Evolutionary conservation across 495 filamentous ascomycete species (phyloP).

Genomic region (Penicillium egyptiacum): DNA sequence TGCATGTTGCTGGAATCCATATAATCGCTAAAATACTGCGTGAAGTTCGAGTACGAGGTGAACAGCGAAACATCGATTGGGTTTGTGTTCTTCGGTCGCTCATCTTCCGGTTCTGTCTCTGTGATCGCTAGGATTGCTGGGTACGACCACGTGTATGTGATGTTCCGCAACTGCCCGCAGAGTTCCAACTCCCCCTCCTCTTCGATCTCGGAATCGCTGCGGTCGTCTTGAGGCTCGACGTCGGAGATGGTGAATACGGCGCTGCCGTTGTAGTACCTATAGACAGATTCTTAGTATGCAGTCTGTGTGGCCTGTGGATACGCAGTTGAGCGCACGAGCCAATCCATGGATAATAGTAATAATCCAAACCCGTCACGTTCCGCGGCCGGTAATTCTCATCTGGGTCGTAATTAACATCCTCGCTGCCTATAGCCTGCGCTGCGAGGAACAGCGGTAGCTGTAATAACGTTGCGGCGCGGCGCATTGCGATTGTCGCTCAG

Average conservation of each 20-base stretch:
- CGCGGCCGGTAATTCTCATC: background rate
- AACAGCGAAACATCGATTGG: conserved; percentile 3
- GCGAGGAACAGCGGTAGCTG: background rate
- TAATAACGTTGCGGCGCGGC: background rate
- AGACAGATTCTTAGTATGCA: background rate
- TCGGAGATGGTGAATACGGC: background rate
- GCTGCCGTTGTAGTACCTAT: background rate
- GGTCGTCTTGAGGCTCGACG: background rate
- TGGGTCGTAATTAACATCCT: background rate
- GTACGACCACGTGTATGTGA: background rate
- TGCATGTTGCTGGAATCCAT: background rate
- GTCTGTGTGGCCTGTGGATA: background rate
- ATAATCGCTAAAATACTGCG: background rate
- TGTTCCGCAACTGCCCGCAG: background rate
- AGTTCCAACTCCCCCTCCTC: background rate
- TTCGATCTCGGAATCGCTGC: background rate
- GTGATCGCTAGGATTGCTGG: conserved; percentile 1
- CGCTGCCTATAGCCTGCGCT: background rate
- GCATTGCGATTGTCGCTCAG: background rate
- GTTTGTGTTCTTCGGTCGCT: background rate
- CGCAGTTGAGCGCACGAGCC: background rate
- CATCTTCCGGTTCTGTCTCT: conserved; percentile 1
- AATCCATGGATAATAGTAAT: conserved; percentile 2
- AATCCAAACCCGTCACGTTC: background rate
- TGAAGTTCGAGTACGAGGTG: conserved; percentile 1